Conservation (phyloP, 805 yeast species). For the Cyberlindnera sargentensis region DNA sequence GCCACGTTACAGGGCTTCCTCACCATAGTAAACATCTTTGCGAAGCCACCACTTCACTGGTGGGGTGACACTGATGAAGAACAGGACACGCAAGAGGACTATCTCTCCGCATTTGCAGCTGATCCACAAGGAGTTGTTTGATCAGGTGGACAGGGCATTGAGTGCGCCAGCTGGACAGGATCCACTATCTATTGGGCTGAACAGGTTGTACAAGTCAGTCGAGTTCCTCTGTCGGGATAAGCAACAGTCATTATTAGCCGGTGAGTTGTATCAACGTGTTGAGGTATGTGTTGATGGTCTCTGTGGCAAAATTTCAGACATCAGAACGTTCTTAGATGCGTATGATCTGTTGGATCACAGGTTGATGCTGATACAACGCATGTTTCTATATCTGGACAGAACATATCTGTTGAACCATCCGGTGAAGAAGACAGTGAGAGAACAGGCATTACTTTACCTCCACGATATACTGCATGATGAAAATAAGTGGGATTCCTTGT, state of each 20-base stretch:
- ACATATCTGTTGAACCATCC: slow-evolving; percentile 23
- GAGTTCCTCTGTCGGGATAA: slow-evolving; percentile 21
- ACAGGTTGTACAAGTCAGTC: slow-evolving; percentile 19
- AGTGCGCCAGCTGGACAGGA: background rate
- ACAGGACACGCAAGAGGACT: too few relatives aligned
- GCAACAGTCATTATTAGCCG: slow-evolving; percentile 15
- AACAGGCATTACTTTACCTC: slow-evolving; percentile 7
- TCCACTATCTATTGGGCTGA: slow-evolving; percentile 2
- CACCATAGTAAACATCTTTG: too few relatives aligned
- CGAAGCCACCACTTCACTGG: too few relatives aligned
- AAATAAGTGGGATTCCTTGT: slow-evolving; percentile 5
- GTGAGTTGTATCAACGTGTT: slow-evolving; percentile 8
- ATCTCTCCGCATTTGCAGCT: slow-evolving; percentile 5
- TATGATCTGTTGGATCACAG: slow-evolving; percentile 6
- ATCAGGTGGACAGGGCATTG: slow-evolving; percentile 3
- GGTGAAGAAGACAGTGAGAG: slow-evolving; percentile 12
- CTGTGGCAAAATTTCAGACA: background rate
- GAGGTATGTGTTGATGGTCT: background rate
- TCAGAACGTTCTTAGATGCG: slow-evolving; percentile 4
- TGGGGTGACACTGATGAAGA: too few relatives aligned
- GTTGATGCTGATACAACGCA: slow-evolving; percentile 6
- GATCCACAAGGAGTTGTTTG: slow-evolving; percentile 2
- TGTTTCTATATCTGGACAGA: slow-evolving; percentile 19
- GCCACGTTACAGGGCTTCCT: too few relatives aligned
- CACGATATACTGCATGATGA: slow-evolving; percentile 5